phyloP scores from a whole-genome alignment of 2,329 filamentous ascomycete species.

The Didymella pinodella region DNA sequence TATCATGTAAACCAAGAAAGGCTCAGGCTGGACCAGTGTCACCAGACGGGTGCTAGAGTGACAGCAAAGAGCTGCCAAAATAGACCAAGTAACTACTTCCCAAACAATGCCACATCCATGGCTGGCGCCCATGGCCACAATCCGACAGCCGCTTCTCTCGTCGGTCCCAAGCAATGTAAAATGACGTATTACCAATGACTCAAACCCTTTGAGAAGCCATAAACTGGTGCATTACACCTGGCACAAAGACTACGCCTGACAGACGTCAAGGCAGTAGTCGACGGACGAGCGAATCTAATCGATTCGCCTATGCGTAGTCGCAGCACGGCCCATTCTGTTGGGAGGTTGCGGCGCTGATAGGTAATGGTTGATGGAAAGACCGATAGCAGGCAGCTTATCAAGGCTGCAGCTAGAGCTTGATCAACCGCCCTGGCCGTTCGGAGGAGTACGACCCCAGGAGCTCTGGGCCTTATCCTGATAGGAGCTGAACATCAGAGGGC shows the following conservation, averaged over 20 bases:
- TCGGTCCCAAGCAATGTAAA: constrained; percentile 8
- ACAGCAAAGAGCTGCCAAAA: background rate
- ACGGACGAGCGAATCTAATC: background rate
- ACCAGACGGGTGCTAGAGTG: background rate
- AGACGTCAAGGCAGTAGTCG: background rate
- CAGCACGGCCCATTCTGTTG: background rate
- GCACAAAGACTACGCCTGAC: background rate
- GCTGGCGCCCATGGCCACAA: background rate
- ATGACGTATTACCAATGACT: constrained; percentile 3
- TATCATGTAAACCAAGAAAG: constrained; percentile 11
- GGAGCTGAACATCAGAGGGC: constrained; percentile 54
- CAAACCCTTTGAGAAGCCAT: background rate
- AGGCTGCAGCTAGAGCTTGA: constrained; percentile 12
- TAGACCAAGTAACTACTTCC: background rate
- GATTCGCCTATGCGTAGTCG: background rate
- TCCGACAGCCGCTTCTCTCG: background rate
- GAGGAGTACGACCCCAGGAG: constrained; percentile 47
- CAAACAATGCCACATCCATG: constrained; percentile 6
- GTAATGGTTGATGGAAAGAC: constrained; percentile 5
- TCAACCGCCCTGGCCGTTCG: constrained; percentile 52
- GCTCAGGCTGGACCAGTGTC: background rate
- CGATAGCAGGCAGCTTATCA: constrained; percentile 8
- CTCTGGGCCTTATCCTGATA: constrained; percentile 44
- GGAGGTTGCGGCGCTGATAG: background rate
- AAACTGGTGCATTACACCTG: background rate